Evolutionary conservation across 106 monocot genomes (phyloP), one percentile per base, ranked within the genome.

Genomic region (Dendrobium huoshanense): DNA sequence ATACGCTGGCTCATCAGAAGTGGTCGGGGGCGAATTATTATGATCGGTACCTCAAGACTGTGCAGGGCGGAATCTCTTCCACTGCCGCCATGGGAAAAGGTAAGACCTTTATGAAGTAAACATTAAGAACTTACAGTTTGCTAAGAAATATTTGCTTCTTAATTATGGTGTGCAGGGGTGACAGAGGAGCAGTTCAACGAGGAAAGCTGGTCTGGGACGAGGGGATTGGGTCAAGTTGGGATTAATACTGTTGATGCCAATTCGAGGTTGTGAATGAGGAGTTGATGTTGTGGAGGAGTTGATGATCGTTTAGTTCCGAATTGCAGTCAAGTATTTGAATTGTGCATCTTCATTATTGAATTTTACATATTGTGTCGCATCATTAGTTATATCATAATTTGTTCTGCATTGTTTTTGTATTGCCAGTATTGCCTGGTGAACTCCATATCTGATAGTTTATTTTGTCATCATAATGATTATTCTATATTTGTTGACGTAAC

Each of bases 21-120:
- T 96, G 96, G 96, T 91, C 96, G 7, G 96, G 96, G 5, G 96
- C 94, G 0, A 96, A 94, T 56, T 96, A 92, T 80, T 92, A 96
- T 44, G 96, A 96, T 42, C 78, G 83, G 81, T 86, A 90, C 45
- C 89, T 94, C 31, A 96, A 85, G 92, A 94, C 96, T 18, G 94
- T 96, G 41, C 96, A 96, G 83, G 96, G 96, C 27, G 96, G 96
- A 27, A 94, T 96, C 76, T 90, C 94, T 47, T 96, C 96, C 41
- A 96, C 96, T 29, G 94, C 96, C 6, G 96, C 94, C 84, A 96
- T 96, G 96, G 96, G 90, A 81, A 94, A 92, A 94, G 96, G 96
- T 77, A 82, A 82, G 83, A 43, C 41, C 7, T 8, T 18, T 37
- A 51, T 13, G 3, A 15, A 0, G 2, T 0, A 22, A 9, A 31